phyloP scores from a whole-genome alignment of 192 early-diverging fungal genomes.

The Coemansia sp. region DNA sequence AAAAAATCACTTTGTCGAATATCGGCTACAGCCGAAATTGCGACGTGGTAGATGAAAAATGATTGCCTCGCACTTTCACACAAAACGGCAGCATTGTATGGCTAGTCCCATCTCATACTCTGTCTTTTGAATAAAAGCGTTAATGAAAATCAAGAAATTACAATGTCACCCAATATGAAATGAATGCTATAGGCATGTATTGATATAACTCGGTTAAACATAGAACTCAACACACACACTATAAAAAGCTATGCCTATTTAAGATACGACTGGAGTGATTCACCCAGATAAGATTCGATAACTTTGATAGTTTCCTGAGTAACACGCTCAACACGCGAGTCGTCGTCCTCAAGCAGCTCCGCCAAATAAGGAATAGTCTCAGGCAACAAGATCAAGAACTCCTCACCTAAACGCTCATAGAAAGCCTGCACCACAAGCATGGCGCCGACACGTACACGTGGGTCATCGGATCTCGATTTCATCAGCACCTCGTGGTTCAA shows the following conservation, averaged over 20 bases:
- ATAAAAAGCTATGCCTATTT: conserved; percentile 34
- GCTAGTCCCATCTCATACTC: too few species aligned
- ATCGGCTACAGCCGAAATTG: too few species aligned
- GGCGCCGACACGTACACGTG: conserved; percentile 68
- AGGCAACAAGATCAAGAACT: conserved; percentile 85
- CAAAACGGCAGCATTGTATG: too few species aligned
- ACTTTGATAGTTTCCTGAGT: conserved; percentile 78
- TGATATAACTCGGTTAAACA: too few species aligned
- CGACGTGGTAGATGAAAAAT: too few species aligned
- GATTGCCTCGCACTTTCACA: too few species aligned
- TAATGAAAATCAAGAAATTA: too few species aligned
- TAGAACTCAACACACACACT: too few species aligned
- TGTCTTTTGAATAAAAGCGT: too few species aligned
- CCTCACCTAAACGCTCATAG: conserved; percentile 88
- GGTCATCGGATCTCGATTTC: conserved; percentile 70
- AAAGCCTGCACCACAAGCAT: conserved; percentile 73
- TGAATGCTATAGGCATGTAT: too few species aligned
- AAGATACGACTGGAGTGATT: conserved; percentile 84
- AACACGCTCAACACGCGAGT: conserved; percentile 74
- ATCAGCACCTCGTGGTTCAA: conserved; percentile 81
- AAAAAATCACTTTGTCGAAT: too few species aligned
- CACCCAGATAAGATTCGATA: conserved; percentile 90
- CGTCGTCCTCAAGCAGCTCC: conserved; percentile 94
- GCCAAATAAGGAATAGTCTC: conserved; percentile 94
- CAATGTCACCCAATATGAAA: too few species aligned